Percentiles rank a stretch among this genome's conserved stretches.
phyloP scores from a whole-genome alignment of 73 alveolate species.

The Effrenium voratum region DNA sequence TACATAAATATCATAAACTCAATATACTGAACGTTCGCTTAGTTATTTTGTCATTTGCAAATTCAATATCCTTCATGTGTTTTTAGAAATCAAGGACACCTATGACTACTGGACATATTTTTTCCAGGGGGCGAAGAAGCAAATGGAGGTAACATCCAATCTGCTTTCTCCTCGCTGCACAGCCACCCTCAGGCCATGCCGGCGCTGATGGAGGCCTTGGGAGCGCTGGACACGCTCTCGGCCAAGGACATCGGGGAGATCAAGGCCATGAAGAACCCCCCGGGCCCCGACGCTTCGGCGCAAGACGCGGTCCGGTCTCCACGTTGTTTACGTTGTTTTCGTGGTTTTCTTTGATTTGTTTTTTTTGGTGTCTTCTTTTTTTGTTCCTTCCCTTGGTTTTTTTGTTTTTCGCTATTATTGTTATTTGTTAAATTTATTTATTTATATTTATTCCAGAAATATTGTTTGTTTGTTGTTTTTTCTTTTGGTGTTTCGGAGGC shows the following conservation, averaged over 20 bases:
- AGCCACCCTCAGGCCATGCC: slow-evolving; percentile 97
- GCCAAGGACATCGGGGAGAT: slow-evolving; percentile 97
- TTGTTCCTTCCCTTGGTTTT: background rate
- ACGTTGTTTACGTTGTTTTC: background rate
- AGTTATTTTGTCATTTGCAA: no score
- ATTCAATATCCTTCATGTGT: no score
- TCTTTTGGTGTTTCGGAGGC: no score
- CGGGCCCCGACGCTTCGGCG: slow-evolving; percentile 45
- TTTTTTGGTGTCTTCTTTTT: background rate
- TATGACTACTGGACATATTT: background rate
- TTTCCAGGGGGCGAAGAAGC: background rate
- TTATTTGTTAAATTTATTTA: no score
- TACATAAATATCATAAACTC: no score
- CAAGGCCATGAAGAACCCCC: slow-evolving; percentile 95
- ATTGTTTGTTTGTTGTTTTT: no score
- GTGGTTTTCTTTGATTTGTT: background rate
- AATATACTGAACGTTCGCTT: no score
- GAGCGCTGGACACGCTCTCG: slow-evolving; percentile 98
- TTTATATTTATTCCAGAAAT: no score
- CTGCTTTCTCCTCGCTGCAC: background rate
- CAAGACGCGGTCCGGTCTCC: background rate
- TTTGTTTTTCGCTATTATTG: no score
- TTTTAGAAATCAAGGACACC: no score
- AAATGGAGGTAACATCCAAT: background rate
- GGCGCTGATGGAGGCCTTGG: slow-evolving; percentile 98